Conservation (phyloP, 768 basidiomycete species). For the Sporobolomyces phaffii region DNA sequence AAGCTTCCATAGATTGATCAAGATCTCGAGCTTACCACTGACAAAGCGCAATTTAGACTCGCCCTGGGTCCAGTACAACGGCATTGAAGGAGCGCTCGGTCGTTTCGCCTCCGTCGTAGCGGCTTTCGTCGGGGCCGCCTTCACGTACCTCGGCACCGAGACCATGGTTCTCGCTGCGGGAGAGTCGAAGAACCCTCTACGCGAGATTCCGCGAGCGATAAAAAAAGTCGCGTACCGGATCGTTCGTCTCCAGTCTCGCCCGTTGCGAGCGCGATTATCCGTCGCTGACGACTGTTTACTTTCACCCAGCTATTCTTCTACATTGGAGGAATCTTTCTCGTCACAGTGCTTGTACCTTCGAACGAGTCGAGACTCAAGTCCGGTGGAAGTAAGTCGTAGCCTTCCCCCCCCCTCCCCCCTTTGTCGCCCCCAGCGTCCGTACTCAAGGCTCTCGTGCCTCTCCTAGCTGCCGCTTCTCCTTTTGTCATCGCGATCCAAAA, state of each 20-base stretch:
- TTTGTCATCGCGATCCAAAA: neutral
- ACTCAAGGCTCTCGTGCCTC: neutral
- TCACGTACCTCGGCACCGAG: slow-evolving; percentile 56
- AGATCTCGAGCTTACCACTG: neutral
- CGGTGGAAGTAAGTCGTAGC: neutral
- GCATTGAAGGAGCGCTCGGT: slow-evolving; percentile 58
- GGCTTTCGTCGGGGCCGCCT: slow-evolving; percentile 38
- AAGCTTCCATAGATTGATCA: neutral
- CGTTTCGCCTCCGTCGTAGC: slow-evolving; percentile 52
- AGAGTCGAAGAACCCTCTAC: slow-evolving; percentile 51
- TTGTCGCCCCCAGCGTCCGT: neutral
- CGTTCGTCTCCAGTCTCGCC: neutral
- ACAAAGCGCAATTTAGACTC: slow-evolving; percentile 59
- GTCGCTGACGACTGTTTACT: neutral
- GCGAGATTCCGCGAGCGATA: slow-evolving; percentile 62
- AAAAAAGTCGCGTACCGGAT: slow-evolving; percentile 50
- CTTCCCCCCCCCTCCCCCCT: neutral
- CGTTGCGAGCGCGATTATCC: neutral
- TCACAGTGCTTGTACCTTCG: neutral
- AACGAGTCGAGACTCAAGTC: neutral
- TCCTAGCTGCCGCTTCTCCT: neutral
- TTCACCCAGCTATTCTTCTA: neutral
- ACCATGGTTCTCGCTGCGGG: slow-evolving; percentile 47
- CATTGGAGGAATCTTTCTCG: neutral
- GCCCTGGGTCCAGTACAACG: slow-evolving; percentile 63